Evolutionary conservation across 306 rosid genomes (phyloP).

Genomic region (Cucumis cinereus): DNA sequence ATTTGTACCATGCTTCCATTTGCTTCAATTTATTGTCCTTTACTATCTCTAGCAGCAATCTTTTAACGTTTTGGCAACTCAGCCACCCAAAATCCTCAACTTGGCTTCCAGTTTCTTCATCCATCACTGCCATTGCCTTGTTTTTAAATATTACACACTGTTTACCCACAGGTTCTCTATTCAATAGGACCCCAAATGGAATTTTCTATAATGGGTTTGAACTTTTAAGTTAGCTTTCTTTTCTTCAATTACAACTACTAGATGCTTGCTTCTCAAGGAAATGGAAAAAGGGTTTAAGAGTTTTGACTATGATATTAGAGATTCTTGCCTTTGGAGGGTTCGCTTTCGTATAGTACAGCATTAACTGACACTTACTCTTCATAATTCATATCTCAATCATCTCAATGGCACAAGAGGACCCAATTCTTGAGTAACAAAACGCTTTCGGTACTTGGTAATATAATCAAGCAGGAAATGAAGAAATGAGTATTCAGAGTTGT

Average conservation of each 20-base stretch:
- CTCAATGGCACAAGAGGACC: background rate
- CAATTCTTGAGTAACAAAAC: background rate
- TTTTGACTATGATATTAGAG: background rate
- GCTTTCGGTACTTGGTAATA: too few relatives aligned
- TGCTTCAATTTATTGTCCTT: background rate
- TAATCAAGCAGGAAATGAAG: background rate
- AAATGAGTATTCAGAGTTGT: background rate
- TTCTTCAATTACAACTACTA: background rate
- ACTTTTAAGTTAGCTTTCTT: background rate
- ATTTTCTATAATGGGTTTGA: background rate
- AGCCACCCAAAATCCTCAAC: background rate
- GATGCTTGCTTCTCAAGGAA: background rate
- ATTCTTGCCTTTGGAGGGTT: background rate
- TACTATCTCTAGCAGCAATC: background rate
- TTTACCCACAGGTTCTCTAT: background rate
- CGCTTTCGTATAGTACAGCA: background rate
- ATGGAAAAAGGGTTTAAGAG: background rate
- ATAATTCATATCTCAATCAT: background rate
- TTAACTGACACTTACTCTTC: background rate
- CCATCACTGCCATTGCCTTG: background rate
- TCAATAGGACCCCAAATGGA: background rate
- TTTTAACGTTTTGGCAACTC: constrained; percentile 6
- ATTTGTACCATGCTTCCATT: background rate
- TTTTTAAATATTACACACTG: background rate
- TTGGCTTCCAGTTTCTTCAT: background rate